Percentiles rank a stretch among this genome's conserved stretches.
Evolutionary conservation across 176 grass and related monocot genomes (phyloP).

Genomic region (Raddia distichophylla): DNA sequence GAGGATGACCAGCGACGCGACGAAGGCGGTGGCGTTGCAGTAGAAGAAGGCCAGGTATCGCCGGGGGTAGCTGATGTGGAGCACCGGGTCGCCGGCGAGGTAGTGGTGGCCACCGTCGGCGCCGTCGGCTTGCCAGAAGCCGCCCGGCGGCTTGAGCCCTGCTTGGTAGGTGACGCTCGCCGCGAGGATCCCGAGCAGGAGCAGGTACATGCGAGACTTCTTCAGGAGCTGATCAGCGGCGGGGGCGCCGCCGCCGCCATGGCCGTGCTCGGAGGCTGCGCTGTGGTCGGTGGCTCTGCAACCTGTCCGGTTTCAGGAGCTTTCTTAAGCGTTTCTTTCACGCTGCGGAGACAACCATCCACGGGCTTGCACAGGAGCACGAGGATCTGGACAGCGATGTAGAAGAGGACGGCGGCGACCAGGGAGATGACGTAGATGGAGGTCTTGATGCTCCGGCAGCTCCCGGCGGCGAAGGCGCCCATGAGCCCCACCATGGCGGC

Average conservation of each 20-base stretch:
- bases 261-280: background rate
- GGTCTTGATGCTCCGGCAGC: slow-evolving; percentile 49
- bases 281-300: background rate
- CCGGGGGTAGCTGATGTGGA: slow-evolving; percentile 34
- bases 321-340: background rate
- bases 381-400: slow-evolving; percentile 36
- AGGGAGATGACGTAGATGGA: slow-evolving; percentile 44
- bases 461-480: slow-evolving; percentile 43
- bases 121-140: background rate
- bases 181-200: slow-evolving; percentile 47
- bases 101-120: background rate
- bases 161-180: slow-evolving; percentile 40
- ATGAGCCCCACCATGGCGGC: slow-evolving; percentile 36
- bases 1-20: slow-evolving; percentile 52
- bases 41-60: slow-evolving; percentile 59
- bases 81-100: slow-evolving; percentile 44
- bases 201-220: slow-evolving; percentile 47
- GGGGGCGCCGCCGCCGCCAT: background rate
- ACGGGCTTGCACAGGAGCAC: slow-evolving; percentile 41
- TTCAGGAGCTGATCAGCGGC: slow-evolving; percentile 8
- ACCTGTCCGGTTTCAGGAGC: background rate
- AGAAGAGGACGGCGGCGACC: slow-evolving; percentile 32
- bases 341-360: background rate
- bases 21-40: slow-evolving; percentile 57
- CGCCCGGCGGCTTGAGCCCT: slow-evolving; percentile 36